A percentile compares a stretch with the other conserved stretches of the same genome.
These are phyloP conservation scores for Allium cepa DNA, from an alignment of 106 monocot species.

Conservation along the genomic window DNA sequence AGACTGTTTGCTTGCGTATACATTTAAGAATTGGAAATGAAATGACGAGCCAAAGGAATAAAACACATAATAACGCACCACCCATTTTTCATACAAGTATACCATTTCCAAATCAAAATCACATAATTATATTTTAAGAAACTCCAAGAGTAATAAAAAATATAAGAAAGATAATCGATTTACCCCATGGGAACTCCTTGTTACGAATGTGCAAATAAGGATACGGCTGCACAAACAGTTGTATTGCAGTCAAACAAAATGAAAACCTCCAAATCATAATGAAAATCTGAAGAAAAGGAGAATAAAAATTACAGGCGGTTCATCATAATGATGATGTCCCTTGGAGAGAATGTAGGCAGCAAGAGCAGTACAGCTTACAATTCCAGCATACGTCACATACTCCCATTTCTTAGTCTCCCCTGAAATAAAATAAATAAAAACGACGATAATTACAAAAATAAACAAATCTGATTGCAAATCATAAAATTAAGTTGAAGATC, in stretches of 20 bases:
- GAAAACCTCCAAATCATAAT: neutral
- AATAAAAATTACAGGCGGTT: slow-evolving; percentile 27
- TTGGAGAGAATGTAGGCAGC: slow-evolving; percentile 33
- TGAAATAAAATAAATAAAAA: slow-evolving; percentile 1
- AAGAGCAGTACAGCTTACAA: slow-evolving; percentile 26
- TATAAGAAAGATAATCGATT: neutral
- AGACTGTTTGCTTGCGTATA: too few species aligned
- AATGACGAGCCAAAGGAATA: too few species aligned
- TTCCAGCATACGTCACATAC: slow-evolving; percentile 48
- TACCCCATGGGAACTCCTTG: slow-evolving; percentile 88
- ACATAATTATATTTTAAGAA: too few species aligned
- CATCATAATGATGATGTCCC: slow-evolving; percentile 28
- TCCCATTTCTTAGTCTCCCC: slow-evolving; percentile 49
- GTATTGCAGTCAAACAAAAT: neutral
- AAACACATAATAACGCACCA: too few species aligned
- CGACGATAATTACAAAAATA: neutral
- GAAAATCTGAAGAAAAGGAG: neutral
- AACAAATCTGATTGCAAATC: neutral
- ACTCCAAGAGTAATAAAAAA: too few species aligned
- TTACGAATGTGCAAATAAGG: slow-evolving; percentile 70
- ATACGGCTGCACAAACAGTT: slow-evolving; percentile 35
- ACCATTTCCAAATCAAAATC: too few species aligned
- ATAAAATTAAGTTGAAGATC: neutral
- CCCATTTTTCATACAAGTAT: too few species aligned
- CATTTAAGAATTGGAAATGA: too few species aligned